These are phyloP conservation scores for Schizopora paradoxa DNA, from an alignment of 1,284 basidiomycete species.

Conservation along the genomic window DNA sequence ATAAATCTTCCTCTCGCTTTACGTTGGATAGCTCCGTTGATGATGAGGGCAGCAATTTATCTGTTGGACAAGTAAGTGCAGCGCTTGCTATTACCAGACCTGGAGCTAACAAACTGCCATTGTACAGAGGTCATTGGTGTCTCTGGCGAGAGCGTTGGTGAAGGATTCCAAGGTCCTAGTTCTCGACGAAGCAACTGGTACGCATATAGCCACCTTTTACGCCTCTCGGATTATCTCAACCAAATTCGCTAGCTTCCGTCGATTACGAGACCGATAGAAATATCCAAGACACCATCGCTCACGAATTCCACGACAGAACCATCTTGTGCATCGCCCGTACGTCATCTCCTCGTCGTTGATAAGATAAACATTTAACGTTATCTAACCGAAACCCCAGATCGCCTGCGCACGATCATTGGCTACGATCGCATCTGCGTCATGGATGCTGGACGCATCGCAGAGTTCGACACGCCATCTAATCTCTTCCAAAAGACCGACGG, in stretches of 20 bases:
- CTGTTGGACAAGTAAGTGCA: slow-evolving; percentile 54
- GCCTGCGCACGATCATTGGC: slow-evolving; percentile 68
- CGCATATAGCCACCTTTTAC: background rate
- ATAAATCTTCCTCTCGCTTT: slow-evolving; percentile 53
- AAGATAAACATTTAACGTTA: slow-evolving; percentile 6
- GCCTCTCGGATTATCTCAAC: too few species aligned
- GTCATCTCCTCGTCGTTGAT: slow-evolving; percentile 22
- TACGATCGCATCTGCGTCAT: slow-evolving; percentile 76
- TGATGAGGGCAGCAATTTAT: slow-evolving; percentile 81
- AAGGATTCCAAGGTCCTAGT: slow-evolving; percentile 74
- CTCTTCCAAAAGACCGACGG: slow-evolving; percentile 52
- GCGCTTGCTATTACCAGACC: background rate
- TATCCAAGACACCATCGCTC: slow-evolving; percentile 82
- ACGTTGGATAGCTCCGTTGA: slow-evolving; percentile 78
- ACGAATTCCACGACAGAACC: slow-evolving; percentile 76
- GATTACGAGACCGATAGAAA: slow-evolving; percentile 81
- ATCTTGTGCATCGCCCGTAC: slow-evolving; percentile 75
- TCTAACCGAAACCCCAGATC: slow-evolving; percentile 38
- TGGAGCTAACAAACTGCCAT: background rate
- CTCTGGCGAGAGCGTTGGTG: slow-evolving; percentile 76
- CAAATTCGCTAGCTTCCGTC: slow-evolving; percentile 50
- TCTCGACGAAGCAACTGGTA: slow-evolving; percentile 70
- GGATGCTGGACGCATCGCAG: slow-evolving; percentile 61
- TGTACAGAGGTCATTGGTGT: slow-evolving; percentile 68
- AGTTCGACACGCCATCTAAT: slow-evolving; percentile 68